These are phyloP conservation scores for Fraxinus latifolia DNA, from an alignment of 305 asterid species.

Conservation along the genomic window DNA sequence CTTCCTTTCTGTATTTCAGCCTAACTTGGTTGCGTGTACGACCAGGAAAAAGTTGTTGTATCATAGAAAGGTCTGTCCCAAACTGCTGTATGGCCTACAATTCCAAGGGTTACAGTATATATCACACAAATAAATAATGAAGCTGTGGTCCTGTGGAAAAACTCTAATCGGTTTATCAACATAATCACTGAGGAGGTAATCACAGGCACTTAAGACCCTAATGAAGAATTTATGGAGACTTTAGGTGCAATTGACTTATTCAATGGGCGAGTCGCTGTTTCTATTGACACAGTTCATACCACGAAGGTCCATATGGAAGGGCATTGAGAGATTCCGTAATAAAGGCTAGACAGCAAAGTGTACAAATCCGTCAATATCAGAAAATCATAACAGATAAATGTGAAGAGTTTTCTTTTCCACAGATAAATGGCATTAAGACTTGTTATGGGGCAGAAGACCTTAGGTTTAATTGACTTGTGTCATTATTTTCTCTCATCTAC, in stretches of 20 bases:
- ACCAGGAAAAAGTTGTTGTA: constrained; percentile 80
- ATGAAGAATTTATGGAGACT: not conserved
- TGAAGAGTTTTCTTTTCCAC: not conserved
- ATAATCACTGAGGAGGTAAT: not conserved
- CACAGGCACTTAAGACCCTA: not conserved
- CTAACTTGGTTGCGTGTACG: constrained; percentile 66
- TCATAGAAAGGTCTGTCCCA: constrained; percentile 93
- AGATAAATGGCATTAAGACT: not conserved
- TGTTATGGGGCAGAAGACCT: not conserved
- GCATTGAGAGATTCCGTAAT: not conserved
- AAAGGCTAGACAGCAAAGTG: not conserved
- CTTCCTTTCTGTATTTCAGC: constrained; percentile 82
- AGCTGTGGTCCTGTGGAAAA: not conserved
- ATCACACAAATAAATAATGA: not conserved
- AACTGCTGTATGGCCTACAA: constrained; percentile 73
- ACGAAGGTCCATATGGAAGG: not conserved
- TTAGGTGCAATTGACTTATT: not conserved
- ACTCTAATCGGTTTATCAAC: not conserved
- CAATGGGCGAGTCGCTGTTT: not conserved
- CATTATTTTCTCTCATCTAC: not conserved
- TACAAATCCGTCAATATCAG: not conserved
- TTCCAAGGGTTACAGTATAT: not conserved
- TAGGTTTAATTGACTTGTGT: not conserved
- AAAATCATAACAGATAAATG: not conserved
- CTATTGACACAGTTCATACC: not conserved